These are phyloP conservation scores for Fusarium ambrosium DNA, from an alignment of 2,329 filamentous ascomycete species.

Conservation along the genomic window DNA sequence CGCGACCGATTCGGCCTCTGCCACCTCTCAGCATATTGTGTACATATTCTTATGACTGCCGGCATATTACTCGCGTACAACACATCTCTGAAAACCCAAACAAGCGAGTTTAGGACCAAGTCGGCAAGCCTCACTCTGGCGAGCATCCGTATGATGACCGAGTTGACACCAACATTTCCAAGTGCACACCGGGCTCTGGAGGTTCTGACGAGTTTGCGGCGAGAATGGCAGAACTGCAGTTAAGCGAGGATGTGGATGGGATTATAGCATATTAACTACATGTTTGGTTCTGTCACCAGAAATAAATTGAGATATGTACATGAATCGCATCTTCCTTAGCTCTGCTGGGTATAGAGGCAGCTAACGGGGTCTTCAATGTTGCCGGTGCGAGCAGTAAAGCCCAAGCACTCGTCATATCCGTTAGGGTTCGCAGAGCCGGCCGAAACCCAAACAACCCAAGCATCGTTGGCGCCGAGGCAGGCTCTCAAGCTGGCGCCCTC, in stretches of 20 bases:
- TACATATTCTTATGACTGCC: not conserved
- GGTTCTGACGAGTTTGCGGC: not conserved
- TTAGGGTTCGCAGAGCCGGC: slow-evolving; percentile 51
- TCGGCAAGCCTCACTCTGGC: not conserved
- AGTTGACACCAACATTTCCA: not conserved
- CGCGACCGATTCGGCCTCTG: not conserved
- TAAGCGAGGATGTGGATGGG: not conserved
- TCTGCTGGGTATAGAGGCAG: not conserved
- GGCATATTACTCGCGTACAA: not conserved
- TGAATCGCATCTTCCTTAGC: not conserved
- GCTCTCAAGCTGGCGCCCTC: slow-evolving; percentile 61
- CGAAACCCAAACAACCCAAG: slow-evolving; percentile 57
- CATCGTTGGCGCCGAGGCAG: slow-evolving; percentile 61
- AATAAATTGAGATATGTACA: too few species aligned
- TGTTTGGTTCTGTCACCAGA: too few species aligned
- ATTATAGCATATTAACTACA: not conserved
- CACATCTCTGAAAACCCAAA: not conserved
- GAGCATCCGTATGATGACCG: not conserved
- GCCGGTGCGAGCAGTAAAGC: slow-evolving; percentile 41
- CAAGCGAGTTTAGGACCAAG: not conserved
- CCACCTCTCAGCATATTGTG: not conserved
- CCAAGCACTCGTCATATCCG: slow-evolving; percentile 54
- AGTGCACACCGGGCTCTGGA: not conserved
- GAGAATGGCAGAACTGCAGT: not conserved
- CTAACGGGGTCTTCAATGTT: not conserved